Evolutionary conservation across 2,329 filamentous ascomycete genomes (phyloP).

Genomic region (Colletotrichum incanum): DNA sequence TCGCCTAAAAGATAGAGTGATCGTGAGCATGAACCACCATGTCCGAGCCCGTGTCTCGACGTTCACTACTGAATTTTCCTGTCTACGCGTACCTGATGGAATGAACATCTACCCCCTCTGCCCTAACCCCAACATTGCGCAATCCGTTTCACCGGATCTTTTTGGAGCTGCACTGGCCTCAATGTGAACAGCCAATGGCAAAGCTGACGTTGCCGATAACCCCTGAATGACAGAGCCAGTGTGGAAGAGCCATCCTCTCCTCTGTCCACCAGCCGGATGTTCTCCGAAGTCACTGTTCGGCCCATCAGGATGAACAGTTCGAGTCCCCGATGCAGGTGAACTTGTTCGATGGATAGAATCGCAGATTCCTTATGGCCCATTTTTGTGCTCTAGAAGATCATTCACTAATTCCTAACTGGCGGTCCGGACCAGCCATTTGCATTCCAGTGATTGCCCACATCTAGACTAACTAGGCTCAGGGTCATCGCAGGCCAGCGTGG

Average conservation of each 20-base stretch:
- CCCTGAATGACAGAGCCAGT: not conserved
- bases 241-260: not conserved
- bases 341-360: conserved; percentile 11
- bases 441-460: not conserved
- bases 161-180: conserved; percentile 25
- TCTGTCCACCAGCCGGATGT: not conserved
- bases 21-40: conserved; percentile 16
- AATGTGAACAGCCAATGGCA: not conserved
- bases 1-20: not conserved
- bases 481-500: not conserved
- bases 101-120: conserved; percentile 8
- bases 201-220: not conserved
- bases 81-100: not conserved
- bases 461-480: not conserved
- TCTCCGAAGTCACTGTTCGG: not conserved
- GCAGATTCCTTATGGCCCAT: not conserved
- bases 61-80: not conserved
- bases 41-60: conserved; percentile 32
- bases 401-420: not conserved
- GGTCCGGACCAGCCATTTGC: conserved; percentile 12
- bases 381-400: not conserved
- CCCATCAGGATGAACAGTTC: not conserved
- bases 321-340: conserved; percentile 12
- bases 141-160: conserved; percentile 18
- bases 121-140: conserved; percentile 1